Evolutionary conservation across 2,329 filamentous ascomycete species (phyloP).

Genomic region (Epichloe typhina): DNA sequence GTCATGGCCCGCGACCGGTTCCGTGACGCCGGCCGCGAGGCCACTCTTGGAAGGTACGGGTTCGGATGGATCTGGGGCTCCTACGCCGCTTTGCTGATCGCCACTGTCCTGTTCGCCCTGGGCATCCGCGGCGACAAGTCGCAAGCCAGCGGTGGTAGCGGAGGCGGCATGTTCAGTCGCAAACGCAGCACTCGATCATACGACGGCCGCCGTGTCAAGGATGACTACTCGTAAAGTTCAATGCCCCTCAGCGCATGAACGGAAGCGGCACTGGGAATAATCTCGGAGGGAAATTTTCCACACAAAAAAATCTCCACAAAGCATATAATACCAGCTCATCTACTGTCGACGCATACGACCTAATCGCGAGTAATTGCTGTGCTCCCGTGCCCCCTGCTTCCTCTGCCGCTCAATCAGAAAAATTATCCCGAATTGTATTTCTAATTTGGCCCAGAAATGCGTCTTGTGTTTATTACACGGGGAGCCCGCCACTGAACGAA

Average conservation of each 20-base stretch:
- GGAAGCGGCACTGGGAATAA: not conserved
- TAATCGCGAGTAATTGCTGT: too few species aligned
- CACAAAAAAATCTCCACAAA: too few species aligned
- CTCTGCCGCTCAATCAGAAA: too few species aligned
- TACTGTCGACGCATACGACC: too few species aligned
- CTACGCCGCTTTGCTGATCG: slow-evolving; percentile 51
- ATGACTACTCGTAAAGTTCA: slow-evolving; percentile 45
- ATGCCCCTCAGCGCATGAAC: not conserved
- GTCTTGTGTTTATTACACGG: too few species aligned
- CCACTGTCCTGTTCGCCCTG: slow-evolving; percentile 53
- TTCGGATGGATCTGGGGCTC: slow-evolving; percentile 70
- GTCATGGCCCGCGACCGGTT: slow-evolving; percentile 59
- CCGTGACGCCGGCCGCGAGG: slow-evolving; percentile 36
- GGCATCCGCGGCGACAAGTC: slow-evolving; percentile 40
- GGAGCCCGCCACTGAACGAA: too few species aligned
- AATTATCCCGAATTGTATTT: too few species aligned
- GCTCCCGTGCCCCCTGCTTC: too few species aligned
- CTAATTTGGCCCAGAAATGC: too few species aligned
- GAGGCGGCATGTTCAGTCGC: slow-evolving; percentile 13
- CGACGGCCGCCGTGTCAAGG: slow-evolving; percentile 49
- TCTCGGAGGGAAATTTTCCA: not conserved
- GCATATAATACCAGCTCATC: too few species aligned
- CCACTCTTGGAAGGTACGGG: slow-evolving; percentile 51
- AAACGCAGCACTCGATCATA: slow-evolving; percentile 24
- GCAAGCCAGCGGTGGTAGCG: slow-evolving; percentile 13